Evolutionary conservation across 1,284 basidiomycete genomes (phyloP).

Genomic region (Rhizoctonia solani): DNA sequence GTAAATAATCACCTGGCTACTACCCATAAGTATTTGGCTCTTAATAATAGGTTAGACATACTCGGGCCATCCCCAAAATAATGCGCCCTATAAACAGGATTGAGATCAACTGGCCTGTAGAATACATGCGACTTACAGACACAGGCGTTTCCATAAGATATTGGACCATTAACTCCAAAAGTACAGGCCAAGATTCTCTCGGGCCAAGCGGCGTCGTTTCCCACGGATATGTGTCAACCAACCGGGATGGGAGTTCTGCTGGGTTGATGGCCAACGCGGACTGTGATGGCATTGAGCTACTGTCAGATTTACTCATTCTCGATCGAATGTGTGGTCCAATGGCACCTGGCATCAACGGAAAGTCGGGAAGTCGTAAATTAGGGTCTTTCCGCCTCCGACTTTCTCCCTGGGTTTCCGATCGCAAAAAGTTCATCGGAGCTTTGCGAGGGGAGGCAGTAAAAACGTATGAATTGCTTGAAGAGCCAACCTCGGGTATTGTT

Average conservation of each 20-base stretch:
- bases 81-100: not conserved
- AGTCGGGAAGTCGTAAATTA: not conserved
- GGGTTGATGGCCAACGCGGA: not conserved
- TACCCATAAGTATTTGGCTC: not conserved
- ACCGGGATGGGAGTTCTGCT: not conserved
- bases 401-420: not conserved
- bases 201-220: conserved; percentile 29
- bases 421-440: not conserved
- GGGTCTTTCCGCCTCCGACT: not conserved
- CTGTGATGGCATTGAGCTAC: not conserved
- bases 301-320: not conserved
- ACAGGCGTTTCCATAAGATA: conserved; percentile 3
- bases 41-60: not conserved
- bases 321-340: not conserved
- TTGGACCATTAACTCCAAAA: conserved; percentile 1
- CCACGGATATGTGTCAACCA: conserved; percentile 32
- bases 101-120: not conserved
- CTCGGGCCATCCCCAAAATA: conserved; percentile 3
- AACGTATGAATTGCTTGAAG: not conserved
- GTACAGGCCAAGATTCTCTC: not conserved
- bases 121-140: not conserved
- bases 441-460: not conserved
- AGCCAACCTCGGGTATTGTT: not conserved
- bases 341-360: not conserved
- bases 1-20: conserved; percentile 6